Base-by-base conservation (phyloP, 2,329 filamentous ascomycete species). In the Ascosphaera pollenicola region DNA sequence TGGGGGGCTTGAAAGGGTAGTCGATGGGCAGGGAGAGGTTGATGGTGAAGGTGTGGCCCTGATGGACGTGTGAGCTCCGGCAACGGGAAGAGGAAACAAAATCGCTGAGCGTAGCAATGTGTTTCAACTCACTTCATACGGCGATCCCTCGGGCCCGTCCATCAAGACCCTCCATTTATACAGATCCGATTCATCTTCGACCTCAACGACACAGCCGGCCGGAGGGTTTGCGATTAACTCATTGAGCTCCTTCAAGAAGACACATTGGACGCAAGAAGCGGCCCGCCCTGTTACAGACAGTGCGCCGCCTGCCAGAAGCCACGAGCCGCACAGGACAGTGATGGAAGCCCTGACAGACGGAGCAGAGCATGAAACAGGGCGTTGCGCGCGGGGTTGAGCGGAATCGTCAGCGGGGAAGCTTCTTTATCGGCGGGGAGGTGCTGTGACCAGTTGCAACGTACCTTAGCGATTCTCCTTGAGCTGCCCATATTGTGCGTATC, bases 1-100 rank as follows among this genome's bases (percentile, higher is more conserved):
- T 64, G 13, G 84, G 84, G 17, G 83, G 74, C 60, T 89, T 89
- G 73, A 92, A 93, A 28, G 84, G 84, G 64, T 92, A 93, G 51
- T 83, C 77, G 48, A 65, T 61, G 11, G 84, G 83, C 8, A 94
- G 73, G 32, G 60, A 66, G 48, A 93, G 65, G 44, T 75, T 60
- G 44, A 94, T 61, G 47, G 71, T 70, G 69, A 83, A 94, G 47
- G 62, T 63, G 51, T 84, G 84, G 49, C 73, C 75, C 65, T 77
- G 45, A 42, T n/a, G 34, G 39, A 16, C 13, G 26, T 3, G 31
- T 43, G 39, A 39, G 21, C 16, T 30, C 11, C 18, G 2, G 10
- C n/a, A n/a, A n/a, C n/a, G n/a, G n/a, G n/a, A n/a, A n/a, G n/a
- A n/a, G n/a, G n/a, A n/a, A n/a, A n/a, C n/a, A n/a, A n/a, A n/a